Evolutionary conservation across 345 rosid species (phyloP), one percentile per base, ranked within the genome.

Genomic region (Bruguiera sexangula): DNA sequence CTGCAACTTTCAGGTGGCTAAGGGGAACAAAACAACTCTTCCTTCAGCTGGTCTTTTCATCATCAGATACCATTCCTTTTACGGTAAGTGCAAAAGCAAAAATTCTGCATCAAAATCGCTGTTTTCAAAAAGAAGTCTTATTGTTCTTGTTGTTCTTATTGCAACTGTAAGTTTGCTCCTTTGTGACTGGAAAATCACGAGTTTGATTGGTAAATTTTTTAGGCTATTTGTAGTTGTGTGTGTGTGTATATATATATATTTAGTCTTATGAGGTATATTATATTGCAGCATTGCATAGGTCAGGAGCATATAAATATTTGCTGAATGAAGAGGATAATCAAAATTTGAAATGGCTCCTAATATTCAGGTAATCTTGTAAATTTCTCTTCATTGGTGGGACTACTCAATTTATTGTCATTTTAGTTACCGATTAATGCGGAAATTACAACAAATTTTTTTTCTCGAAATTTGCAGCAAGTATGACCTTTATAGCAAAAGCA

Each of bases 1-100:
- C 46, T 39, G 2, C 46, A 39, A 8, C 46, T 39, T 39, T 71
- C 65, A 88, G 88, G 93, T 88, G 71, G 89, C 91, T 65, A 86
- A 82, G 68, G 81, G 75, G 79, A 88, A 85, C 67, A 73, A 68
- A 9, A 74, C 88, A 13, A 86, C 81, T 69, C 86, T 86, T 39
- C 91, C 94, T 39, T 78, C 91, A 15, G 87, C 90, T 15, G 88
- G 81, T 22, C 91, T 86, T 72, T 88, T 88, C 82, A 81, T 88
- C 60, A 81, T 88, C 55, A 76, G 91, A 80, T 88, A 86, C 76
- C 91, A 88, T 66, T 88, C 91, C 52, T 88, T 88, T 60, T 82
- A 88, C 61, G 68, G 94, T 86, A 81, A 75, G 65, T 62, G 13
- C 46, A 5, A 34, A 27, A 43, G 10, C 22, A 6, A 19, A 1